Base-by-base conservation (phyloP, 768 basidiomycete genomes). In the Hypholoma fasciculare region DNA sequence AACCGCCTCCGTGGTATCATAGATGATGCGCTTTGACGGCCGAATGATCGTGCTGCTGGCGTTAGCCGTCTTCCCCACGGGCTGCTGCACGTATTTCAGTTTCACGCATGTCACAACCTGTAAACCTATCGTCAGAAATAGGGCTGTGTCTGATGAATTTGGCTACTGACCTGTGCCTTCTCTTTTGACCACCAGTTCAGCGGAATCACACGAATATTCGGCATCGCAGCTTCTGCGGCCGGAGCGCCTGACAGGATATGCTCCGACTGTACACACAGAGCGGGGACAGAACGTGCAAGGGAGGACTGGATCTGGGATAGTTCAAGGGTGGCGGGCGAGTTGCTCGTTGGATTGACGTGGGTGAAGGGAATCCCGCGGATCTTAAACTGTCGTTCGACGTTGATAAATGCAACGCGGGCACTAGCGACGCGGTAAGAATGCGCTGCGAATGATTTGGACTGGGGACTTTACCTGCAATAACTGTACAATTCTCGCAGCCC, bases 181-280 rank as follows among this genome's bases (percentile, higher is more conserved):
- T 85, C 85, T 49, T 89, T 85, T 3, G 88, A 89, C 94, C 94
- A 96, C 94, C 94, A 96, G 61, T 93, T 88, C 14, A 93, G 77
- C 7, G 93, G 90, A 61, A 93, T 89, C 50, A 96, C 89, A 39
- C 89, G 87, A 52, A 96, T 93, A 66, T 92, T 94, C 7, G 92
- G 87, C 91, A 94, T 92, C 4, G 94, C 94, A 4, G 94, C 94
- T 67, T 96, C 94, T 19, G 88, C 90, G 4, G 93, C 94, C 3
- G 91, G 89, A 2, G 88, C 90, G 7, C 90, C 90, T 0, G 88
- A 87, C 19, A 94, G 77, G 47, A 96, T 89, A 64, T 94, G 85
- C 16, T 84, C 79, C 0, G 94, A 90, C 64, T 89, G 84, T 11
- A 96, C 92, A 59, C 89, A 91, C 2, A 96, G 78, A 1, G 86